These are phyloP conservation scores for Calocybe gangraenosa DNA, from an alignment of 768 basidiomycete genomes.

Conservation along the genomic window DNA sequence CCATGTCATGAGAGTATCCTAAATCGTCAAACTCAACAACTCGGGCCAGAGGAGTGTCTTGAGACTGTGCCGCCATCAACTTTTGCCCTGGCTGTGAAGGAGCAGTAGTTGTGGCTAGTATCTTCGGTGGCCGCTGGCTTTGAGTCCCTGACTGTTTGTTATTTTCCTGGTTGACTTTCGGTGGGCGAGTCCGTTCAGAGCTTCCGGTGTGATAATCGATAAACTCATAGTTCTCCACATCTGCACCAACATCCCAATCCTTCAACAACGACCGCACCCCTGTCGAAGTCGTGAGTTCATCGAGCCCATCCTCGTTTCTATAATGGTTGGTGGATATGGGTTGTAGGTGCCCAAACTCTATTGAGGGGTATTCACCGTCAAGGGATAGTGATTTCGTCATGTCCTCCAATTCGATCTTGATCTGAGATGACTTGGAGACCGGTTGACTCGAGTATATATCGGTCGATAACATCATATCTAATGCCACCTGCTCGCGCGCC, in stretches of 20 bases:
- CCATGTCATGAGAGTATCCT: conserved; percentile 35
- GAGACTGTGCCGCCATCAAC: conserved; percentile 13
- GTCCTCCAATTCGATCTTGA: conserved; percentile 38
- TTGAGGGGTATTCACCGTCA: conserved; percentile 47
- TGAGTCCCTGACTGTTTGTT: conserved; percentile 1
- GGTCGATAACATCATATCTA: conserved; percentile 59
- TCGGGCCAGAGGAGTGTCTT: conserved; percentile 11
- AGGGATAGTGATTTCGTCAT: conserved; percentile 62
- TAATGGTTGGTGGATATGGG: conserved; percentile 37
- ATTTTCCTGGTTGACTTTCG: not conserved
- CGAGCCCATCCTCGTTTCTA: conserved; percentile 17
- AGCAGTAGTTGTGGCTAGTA: conserved; percentile 27
- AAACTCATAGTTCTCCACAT: conserved; percentile 49
- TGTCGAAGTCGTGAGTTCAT: conserved; percentile 30
- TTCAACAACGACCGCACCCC: conserved; percentile 62
- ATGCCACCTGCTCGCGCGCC: conserved; percentile 55
- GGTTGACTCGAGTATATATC: conserved; percentile 50
- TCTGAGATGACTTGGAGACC: conserved; percentile 25
- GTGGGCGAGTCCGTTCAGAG: conserved; percentile 13
- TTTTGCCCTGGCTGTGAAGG: conserved; percentile 16
- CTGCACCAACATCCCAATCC: conserved; percentile 60
- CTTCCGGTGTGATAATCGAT: conserved; percentile 48
- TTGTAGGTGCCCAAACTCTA: conserved; percentile 59
- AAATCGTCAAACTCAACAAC: not conserved
- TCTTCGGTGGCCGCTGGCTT: conserved; percentile 33